Percentiles rank a stretch among this genome's conserved stretches.
Evolutionary conservation across 192 early-diverging fungal genomes (phyloP).

Genomic region (Lobosporangium transversale): DNA sequence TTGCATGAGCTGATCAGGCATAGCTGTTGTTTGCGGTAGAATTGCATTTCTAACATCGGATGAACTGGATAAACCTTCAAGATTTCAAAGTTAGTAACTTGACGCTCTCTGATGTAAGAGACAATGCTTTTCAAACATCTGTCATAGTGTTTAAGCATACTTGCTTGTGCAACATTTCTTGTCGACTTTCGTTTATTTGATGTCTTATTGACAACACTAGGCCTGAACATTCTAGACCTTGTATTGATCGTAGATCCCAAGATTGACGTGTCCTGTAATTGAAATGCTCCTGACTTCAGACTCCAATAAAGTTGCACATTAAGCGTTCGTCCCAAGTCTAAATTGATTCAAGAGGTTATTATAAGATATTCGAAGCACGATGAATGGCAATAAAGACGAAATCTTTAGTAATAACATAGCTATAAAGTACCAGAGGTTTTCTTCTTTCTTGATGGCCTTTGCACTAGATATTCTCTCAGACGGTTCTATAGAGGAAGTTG

Average conservation of each 20-base stretch:
- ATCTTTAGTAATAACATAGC: background rate
- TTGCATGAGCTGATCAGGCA: no score
- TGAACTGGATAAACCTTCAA: no score
- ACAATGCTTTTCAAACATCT: no score
- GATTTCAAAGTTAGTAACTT: no score
- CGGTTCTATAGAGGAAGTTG: no score
- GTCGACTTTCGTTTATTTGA: background rate
- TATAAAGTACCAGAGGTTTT: background rate
- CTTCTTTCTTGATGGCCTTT: no score
- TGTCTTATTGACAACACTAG: background rate
- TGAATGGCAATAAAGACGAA: background rate
- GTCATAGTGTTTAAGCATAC: no score
- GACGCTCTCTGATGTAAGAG: no score
- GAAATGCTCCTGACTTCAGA: slow-evolving; percentile 2
- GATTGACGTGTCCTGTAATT: background rate
- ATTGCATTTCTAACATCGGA: no score
- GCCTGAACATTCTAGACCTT: background rate
- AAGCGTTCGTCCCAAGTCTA: background rate
- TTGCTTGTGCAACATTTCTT: background rate
- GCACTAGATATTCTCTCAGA: no score
- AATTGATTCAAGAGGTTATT: no score
- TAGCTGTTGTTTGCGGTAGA: no score
- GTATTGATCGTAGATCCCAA: background rate
- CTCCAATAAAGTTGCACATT: slow-evolving; percentile 16
- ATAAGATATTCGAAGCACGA: background rate